phyloP scores from a whole-genome alignment of 768 basidiomycete species.

The Tulasnella sp. region DNA sequence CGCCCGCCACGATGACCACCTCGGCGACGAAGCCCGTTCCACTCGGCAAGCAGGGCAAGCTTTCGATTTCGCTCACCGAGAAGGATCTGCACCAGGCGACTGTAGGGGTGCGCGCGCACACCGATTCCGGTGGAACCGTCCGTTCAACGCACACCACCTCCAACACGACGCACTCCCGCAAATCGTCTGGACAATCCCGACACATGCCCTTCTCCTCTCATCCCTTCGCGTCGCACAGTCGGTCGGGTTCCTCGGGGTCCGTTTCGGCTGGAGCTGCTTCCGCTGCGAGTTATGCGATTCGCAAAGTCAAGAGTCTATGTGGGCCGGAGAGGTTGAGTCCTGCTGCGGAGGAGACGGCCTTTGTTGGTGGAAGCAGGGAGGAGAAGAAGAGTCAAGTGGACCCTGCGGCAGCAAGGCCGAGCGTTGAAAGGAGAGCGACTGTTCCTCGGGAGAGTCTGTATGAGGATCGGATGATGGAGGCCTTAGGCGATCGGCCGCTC shows the following conservation, averaged over 20 bases:
- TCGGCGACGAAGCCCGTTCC: neutral
- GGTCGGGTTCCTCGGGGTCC: neutral
- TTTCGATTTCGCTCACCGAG: neutral
- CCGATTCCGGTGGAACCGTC: neutral
- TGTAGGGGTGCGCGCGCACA: neutral
- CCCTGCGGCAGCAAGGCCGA: neutral
- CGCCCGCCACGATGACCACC: neutral
- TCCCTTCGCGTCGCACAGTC: neutral
- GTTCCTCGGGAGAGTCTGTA: neutral
- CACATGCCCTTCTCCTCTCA: neutral
- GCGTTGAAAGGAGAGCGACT: neutral
- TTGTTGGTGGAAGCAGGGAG: neutral
- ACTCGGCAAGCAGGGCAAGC: slow-evolving; percentile 1
- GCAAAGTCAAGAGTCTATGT: slow-evolving; percentile 15
- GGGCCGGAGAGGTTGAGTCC: slow-evolving; percentile 12
- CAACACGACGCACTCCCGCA: neutral
- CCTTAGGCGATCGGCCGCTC: neutral
- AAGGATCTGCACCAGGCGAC: neutral
- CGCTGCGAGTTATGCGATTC: slow-evolving; percentile 9
- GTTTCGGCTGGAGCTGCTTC: neutral
- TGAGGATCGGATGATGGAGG: slow-evolving; percentile 8
- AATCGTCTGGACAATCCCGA: neutral
- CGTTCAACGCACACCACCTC: neutral
- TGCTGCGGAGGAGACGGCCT: neutral
- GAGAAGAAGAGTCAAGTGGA: neutral